These are phyloP conservation scores for Candida oleophila DNA, from an alignment of 805 yeast genomes.

Conservation along the genomic window DNA sequence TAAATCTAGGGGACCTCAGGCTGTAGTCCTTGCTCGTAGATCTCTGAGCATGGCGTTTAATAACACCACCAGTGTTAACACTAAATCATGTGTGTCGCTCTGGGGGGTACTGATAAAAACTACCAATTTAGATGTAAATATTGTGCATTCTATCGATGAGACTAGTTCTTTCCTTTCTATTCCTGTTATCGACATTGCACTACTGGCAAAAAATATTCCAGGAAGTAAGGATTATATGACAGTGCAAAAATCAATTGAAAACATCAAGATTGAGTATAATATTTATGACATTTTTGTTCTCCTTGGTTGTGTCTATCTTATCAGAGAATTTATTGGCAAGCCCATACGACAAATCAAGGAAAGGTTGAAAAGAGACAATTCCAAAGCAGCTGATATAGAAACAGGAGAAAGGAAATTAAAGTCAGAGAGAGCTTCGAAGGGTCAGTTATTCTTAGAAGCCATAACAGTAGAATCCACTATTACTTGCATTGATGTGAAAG, in stretches of 20 bases:
- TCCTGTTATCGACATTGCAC: constrained; percentile 17
- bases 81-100: not conserved
- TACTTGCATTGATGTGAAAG: constrained; percentile 19
- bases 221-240: constrained; percentile 13
- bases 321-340: constrained; percentile 26
- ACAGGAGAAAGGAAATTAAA: not conserved
- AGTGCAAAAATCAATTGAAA: constrained; percentile 11
- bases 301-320: constrained; percentile 31
- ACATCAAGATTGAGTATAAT: constrained; percentile 22
- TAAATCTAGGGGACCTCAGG: not conserved
- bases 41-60: not conserved
- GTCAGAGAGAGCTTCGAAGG: not conserved
- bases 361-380: constrained; percentile 22
- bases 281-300: constrained; percentile 29
- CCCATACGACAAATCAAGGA: constrained; percentile 26
- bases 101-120: not conserved
- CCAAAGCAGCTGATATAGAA: constrained; percentile 1
- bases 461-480: not conserved
- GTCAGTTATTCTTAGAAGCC: constrained; percentile 8
- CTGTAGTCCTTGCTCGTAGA: not conserved
- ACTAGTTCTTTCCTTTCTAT: constrained; percentile 16
- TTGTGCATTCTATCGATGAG: constrained; percentile 5
- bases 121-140: too few species aligned
- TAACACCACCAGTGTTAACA: constrained; percentile 3
- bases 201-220: constrained; percentile 9